phyloP scores from a whole-genome alignment of 164 flowering plant genomes.

The Magnolia sinica region DNA sequence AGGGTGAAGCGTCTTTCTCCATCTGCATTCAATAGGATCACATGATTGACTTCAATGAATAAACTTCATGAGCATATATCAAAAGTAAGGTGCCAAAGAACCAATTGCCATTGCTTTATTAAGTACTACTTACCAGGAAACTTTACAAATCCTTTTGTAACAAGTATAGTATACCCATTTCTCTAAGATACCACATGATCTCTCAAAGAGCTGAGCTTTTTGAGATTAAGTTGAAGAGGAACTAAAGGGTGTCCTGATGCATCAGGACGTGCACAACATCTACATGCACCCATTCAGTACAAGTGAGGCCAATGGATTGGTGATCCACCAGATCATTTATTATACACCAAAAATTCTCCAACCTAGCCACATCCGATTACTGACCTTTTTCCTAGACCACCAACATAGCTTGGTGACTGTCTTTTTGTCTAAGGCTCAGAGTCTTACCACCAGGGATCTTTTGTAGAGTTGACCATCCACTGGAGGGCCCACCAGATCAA shows the following conservation, averaged over 20 bases:
- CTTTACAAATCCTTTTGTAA: not conserved
- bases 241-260: too few species aligned
- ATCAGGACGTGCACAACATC: too few species aligned
- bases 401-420: too few species aligned
- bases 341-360: not conserved
- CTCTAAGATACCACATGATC: too few species aligned
- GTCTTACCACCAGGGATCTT: too few species aligned
- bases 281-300: not conserved
- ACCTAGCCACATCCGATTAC: not conserved
- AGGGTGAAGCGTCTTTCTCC: constrained; percentile 82
- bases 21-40: constrained; percentile 40
- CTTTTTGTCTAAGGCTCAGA: too few species aligned
- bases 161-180: not conserved
- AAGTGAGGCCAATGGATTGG: not conserved
- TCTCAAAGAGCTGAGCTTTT: too few species aligned
- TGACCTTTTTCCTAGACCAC: not conserved
- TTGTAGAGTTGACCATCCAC: too few species aligned
- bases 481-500: too few species aligned
- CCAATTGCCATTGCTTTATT: not conserved
- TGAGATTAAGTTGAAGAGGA: too few species aligned
- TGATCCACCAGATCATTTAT: not conserved
- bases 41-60: not conserved
- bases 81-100: not conserved
- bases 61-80: not conserved
- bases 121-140: not conserved